A percentile compares a stretch with the other conserved stretches of the same genome.
phyloP scores from a whole-genome alignment of 2,329 filamentous ascomycete species.

The Alternaria longipes region DNA sequence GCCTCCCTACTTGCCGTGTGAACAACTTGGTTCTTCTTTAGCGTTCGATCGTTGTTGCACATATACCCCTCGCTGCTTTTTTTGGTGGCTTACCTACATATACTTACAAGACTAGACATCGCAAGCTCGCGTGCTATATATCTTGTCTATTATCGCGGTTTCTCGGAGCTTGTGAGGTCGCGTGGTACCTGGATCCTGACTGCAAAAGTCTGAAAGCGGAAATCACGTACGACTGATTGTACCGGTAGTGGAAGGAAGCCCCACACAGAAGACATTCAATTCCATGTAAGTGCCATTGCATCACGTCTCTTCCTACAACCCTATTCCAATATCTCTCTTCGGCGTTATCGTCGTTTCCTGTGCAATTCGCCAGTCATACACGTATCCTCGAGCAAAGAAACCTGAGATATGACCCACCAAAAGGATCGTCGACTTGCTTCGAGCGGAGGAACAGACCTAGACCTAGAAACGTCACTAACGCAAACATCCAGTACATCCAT shows the following conservation, averaged over 20 bases:
- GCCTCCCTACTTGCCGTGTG: not conserved
- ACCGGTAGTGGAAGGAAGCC: not conserved
- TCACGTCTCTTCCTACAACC: not conserved
- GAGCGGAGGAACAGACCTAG: not conserved
- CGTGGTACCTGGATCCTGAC: not conserved
- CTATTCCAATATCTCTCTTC: not conserved
- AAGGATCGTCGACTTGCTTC: not conserved
- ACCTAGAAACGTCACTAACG: not conserved
- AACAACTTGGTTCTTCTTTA: not conserved
- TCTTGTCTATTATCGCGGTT: not conserved
- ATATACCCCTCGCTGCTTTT: slow-evolving; percentile 12
- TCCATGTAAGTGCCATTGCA: not conserved
- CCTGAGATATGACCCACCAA: not conserved
- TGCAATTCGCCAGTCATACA: not conserved
- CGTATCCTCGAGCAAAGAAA: not conserved
- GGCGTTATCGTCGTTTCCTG: not conserved
- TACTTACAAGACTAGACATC: not conserved
- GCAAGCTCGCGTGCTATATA: not conserved
- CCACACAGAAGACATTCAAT: not conserved
- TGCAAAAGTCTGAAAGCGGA: not conserved
- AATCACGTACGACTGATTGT: not conserved
- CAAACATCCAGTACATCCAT: slow-evolving; percentile 4
- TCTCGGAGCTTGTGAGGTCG: not conserved
- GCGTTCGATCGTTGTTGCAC: not conserved
- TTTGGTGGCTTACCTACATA: slow-evolving; percentile 1